Evolutionary conservation across 2,329 filamentous ascomycete genomes (phyloP).

Genomic region (Akanthomyces uredinophilus): DNA sequence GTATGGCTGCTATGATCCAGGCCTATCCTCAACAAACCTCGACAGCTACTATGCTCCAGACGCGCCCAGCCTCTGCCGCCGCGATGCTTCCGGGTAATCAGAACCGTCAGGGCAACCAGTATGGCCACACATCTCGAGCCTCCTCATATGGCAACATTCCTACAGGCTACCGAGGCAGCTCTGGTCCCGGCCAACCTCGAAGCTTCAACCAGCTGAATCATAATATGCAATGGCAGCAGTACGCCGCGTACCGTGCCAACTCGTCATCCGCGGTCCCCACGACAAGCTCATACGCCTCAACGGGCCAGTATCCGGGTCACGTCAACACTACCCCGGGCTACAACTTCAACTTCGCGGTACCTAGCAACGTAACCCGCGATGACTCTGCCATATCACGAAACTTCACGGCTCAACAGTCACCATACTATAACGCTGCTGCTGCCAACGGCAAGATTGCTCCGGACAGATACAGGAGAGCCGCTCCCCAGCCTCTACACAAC

Average conservation of each 20-base stretch:
- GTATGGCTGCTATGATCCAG: conserved; percentile 82
- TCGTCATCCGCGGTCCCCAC: conserved; percentile 41
- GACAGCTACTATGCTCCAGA: conserved; percentile 71
- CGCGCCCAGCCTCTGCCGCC: conserved; percentile 55
- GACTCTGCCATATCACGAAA: conserved; percentile 45
- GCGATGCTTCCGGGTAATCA: conserved; percentile 46
- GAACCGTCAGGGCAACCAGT: conserved; percentile 46
- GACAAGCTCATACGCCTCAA: conserved; percentile 22
- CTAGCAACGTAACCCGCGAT: conserved; percentile 44
- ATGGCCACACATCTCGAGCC: conserved; percentile 27
- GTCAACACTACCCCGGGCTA: conserved; percentile 36
- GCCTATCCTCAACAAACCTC: conserved; percentile 70
- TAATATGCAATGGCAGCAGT: conserved; percentile 46
- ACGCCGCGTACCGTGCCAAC: conserved; percentile 42
- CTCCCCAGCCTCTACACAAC: conserved; percentile 36
- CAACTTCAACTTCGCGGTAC: conserved; percentile 31
- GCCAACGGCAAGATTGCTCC: conserved; percentile 47
- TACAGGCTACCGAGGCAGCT: conserved; percentile 49
- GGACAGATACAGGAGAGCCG: conserved; percentile 74
- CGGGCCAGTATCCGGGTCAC: conserved; percentile 25
- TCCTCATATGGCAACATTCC: conserved; percentile 29
- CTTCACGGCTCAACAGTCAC: conserved; percentile 38
- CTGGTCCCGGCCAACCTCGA: conserved; percentile 66
- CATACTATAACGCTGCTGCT: conserved; percentile 38
- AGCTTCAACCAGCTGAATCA: conserved; percentile 66